Evolutionary conservation across 75 land plant species (phyloP), one percentile per base, ranked within the genome.

Genomic region (Pseudotsuga menziesii): DNA sequence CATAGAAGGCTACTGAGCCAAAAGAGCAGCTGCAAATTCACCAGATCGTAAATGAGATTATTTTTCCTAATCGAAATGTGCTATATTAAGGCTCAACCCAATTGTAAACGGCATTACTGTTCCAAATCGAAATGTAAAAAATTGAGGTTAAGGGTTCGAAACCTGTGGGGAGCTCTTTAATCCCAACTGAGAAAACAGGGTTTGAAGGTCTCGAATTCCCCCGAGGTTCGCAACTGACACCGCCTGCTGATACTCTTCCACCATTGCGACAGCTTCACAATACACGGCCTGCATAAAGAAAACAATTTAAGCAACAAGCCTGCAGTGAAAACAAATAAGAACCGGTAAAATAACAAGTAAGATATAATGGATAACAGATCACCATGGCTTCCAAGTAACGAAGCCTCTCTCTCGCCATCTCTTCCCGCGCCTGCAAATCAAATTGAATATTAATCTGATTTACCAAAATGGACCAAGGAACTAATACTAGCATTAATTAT

Each of bases 381-480:
- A 96, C 99, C 98, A 96, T 84, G 13, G 89, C 91, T 82, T 96
- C 99, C 83, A 96, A 83, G 76, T 92, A 96, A 4, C 90, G 91
- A 74, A 89, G 57, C 44, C 99, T 78, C 81, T 94, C 99, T 54
- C 88, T 85, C 2, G 76, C 84, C 99, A 96, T 96, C 73, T 96
- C 99, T 84, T 96, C 99, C 57, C 95, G 91, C 54, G 95, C 99
- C 99, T 96, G 82, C 73, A 70, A 72, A n/a, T 23, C 48, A 29
- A 60, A 75, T 12, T 20, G 23, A 62, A 48, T 17, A 55, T 48
- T 48, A 48, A 48, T 25, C 75, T 14, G 64, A 70, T n/a, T 62
- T 75, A 13, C 57, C 56, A 80, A 61, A 58, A 39, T 15, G 23
- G 56, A 61, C 36, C 26, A 25, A 55, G 16, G 9, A 57, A 55